A percentile compares a stretch with the other conserved stretches of the same genome.
phyloP scores from a whole-genome alignment of 2,329 filamentous ascomycete genomes.

The Monosporascus sp. region DNA sequence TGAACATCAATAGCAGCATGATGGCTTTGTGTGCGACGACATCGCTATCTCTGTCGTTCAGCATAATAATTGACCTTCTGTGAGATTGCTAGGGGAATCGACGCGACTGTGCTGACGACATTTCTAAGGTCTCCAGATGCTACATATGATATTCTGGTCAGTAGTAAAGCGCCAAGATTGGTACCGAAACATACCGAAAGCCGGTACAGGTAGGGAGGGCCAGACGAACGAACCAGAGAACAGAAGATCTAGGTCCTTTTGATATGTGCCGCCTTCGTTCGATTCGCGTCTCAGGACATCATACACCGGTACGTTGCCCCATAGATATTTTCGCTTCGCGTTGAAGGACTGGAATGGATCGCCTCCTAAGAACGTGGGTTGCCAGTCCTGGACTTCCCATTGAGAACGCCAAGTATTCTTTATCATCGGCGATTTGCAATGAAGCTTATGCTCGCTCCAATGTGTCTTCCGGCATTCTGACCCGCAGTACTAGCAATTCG shows the following conservation, averaged over 20 bases:
- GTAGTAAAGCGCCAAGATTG: too few species aligned
- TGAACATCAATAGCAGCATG: conserved; percentile 6
- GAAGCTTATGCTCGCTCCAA: conserved; percentile 3
- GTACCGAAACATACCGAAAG: too few species aligned
- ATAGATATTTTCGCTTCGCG: conserved; percentile 2
- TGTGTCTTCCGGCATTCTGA: conserved; percentile 4
- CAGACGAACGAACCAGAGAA: conserved; percentile 1
- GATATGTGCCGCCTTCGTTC: conserved; percentile 6
- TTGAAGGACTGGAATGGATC: neutral
- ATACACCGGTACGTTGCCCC: conserved; percentile 7
- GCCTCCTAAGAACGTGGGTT: conserved; percentile 2
- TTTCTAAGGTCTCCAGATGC: neutral
- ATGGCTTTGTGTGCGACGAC: conserved; percentile 9
- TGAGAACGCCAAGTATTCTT: conserved; percentile 3
- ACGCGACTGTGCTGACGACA: too few species aligned
- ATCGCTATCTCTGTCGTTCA: neutral
- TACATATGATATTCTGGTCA: neutral
- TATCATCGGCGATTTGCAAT: conserved; percentile 5
- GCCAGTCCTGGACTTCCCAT: conserved; percentile 3
- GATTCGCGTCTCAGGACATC: conserved; percentile 3
- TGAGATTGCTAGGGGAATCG: too few species aligned
- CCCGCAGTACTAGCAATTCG: conserved; percentile 2
- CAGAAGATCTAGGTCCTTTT: conserved; percentile 1
- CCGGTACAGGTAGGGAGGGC: too few species aligned
- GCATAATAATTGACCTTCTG: too few species aligned